A percentile compares a stretch with the other conserved stretches of the same genome.
These are phyloP conservation scores for Rhizophora apiculata DNA, from an alignment of 345 rosid genomes.

Conservation along the genomic window DNA sequence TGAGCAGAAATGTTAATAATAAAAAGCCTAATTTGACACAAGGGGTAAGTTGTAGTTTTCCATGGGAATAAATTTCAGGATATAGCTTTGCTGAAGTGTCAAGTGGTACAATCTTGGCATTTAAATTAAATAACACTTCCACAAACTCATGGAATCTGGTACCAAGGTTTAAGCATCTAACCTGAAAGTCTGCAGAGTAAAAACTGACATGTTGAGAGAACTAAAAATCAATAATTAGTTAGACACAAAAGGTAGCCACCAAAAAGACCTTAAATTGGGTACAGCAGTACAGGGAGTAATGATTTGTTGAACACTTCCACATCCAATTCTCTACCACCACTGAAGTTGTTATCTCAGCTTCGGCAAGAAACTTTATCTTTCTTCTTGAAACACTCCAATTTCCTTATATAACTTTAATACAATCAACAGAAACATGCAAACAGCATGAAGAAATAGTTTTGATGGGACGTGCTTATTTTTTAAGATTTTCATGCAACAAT, in stretches of 20 bases:
- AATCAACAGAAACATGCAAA: not conserved
- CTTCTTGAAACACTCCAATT: not conserved
- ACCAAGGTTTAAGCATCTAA: not conserved
- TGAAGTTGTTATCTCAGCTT: not conserved
- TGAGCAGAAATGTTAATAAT: not conserved
- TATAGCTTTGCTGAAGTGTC: too few species aligned
- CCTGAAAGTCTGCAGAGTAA: not conserved
- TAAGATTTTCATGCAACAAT: not conserved
- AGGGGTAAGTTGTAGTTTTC: too few species aligned
- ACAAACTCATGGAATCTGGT: not conserved
- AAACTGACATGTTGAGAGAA: not conserved
- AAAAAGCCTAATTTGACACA: too few species aligned
- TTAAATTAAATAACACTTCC: not conserved
- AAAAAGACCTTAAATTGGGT: not conserved
- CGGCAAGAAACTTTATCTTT: not conserved
- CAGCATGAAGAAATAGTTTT: not conserved
- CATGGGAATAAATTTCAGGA: too few species aligned
- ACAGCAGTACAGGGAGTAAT: constrained; percentile 5
- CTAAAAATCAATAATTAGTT: not conserved
- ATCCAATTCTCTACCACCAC: not conserved
- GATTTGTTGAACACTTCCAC: not conserved
- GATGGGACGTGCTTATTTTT: too few species aligned
- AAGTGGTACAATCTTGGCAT: too few species aligned
- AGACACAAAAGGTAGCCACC: constrained; percentile 1
- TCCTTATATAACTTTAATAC: not conserved